Conservation (phyloP, 352 stramenopile genomes). For the Blastocystis sp. region DNA sequence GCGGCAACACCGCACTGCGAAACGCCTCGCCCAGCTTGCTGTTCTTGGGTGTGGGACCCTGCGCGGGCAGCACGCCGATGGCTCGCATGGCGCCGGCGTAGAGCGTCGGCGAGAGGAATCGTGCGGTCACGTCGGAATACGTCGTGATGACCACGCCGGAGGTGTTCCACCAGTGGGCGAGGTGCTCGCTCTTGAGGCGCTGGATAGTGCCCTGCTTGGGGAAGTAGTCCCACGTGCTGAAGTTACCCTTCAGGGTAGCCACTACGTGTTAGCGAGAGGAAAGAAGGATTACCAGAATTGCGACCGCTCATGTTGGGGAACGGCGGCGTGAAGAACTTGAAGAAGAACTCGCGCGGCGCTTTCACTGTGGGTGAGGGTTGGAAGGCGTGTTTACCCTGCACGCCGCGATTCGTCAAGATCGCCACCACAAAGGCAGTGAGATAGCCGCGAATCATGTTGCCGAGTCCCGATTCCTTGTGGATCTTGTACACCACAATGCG, state of each 20-base stretch:
- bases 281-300: too few relatives aligned
- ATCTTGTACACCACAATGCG: neutral
- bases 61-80: neutral
- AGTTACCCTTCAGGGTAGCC: neutral
- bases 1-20: neutral
- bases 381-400: neutral
- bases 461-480: constrained; percentile 16
- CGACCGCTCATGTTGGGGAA: constrained; percentile 1
- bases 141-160: neutral
- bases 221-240: neutral
- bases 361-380: neutral
- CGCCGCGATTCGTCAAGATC: neutral
- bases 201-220: neutral
- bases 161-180: neutral
- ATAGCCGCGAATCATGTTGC: constrained; percentile 25
- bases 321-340: constrained; percentile 8
- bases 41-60: too few relatives aligned
- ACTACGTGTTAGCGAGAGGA: neutral
- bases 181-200: neutral
- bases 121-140: constrained; percentile 28
- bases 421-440: constrained; percentile 21
- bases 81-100: neutral
- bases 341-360: neutral
- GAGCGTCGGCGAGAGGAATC: neutral
- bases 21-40: neutral